Evolutionary conservation across 495 filamentous ascomycete genomes (phyloP).

Genomic region (Neurospora terricola): DNA sequence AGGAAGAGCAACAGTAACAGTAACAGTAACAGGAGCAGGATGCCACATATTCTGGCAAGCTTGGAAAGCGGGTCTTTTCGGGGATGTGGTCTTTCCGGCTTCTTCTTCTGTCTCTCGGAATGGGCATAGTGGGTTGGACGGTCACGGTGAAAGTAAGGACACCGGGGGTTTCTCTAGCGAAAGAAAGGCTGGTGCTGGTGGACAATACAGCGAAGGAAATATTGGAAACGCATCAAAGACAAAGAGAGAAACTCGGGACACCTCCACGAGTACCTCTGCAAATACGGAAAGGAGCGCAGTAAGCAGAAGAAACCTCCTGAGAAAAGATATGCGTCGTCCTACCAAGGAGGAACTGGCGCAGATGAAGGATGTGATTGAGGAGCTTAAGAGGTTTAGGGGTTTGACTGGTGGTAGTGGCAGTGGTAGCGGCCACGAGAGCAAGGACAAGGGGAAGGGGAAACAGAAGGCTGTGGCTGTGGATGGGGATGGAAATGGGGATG

Average conservation of each 20-base stretch:
- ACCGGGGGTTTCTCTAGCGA: background rate
- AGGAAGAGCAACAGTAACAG: too few relatives aligned
- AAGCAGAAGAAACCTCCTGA: background rate
- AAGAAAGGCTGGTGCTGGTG: background rate
- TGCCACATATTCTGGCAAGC: background rate
- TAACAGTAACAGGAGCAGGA: background rate
- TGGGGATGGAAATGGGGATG: background rate
- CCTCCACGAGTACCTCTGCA: too few relatives aligned
- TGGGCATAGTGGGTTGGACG: background rate
- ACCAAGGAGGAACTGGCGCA: constrained; percentile 5
- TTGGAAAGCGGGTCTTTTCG: background rate
- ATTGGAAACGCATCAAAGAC: too few relatives aligned
- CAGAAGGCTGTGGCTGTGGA: background rate
- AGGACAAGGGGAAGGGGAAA: background rate
- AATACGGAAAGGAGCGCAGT: constrained; percentile 6
- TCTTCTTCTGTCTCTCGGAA: background rate
- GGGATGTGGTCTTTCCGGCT: background rate
- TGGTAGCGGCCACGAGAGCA: too few relatives aligned
- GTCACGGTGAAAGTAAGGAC: background rate
- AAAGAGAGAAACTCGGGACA: too few relatives aligned
- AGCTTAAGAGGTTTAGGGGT: constrained; percentile 26
- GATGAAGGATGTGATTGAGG: constrained; percentile 30
- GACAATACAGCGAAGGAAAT: background rate
- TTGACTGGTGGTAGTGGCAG: constrained; percentile 3
- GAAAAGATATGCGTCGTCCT: constrained; percentile 12